phyloP scores from a whole-genome alignment of 192 early-diverging fungal genomes.

The Podila clonocystis region DNA sequence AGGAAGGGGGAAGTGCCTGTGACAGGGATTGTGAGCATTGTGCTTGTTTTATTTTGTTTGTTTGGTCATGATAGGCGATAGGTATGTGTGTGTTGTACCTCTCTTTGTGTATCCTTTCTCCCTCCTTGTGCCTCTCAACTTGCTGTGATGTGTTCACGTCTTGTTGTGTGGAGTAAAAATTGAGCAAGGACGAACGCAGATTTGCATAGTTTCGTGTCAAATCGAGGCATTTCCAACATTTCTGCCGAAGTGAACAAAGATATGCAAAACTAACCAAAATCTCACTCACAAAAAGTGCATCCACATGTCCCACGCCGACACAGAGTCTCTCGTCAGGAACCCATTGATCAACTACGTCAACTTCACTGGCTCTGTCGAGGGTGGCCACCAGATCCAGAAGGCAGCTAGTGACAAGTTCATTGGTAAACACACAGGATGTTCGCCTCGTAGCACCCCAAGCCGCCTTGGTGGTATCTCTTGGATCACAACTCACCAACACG shows the following conservation, averaged over 20 bases:
- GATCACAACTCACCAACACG: not conserved
- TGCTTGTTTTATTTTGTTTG: too few species aligned
- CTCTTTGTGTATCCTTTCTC: too few species aligned
- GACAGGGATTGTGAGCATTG: too few species aligned
- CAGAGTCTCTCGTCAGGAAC: slow-evolving; percentile 63
- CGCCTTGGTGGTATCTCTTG: not conserved
- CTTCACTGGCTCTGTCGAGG: slow-evolving; percentile 83
- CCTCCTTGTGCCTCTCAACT: too few species aligned
- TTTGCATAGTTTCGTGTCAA: not conserved
- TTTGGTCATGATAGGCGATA: too few species aligned
- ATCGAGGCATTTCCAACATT: not conserved
- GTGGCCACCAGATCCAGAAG: slow-evolving; percentile 70
- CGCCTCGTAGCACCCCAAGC: not conserved
- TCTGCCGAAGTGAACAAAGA: slow-evolving; percentile 3
- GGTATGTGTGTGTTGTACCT: too few species aligned
- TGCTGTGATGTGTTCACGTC: too few species aligned
- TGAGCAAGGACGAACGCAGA: too few species aligned
- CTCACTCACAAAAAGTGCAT: slow-evolving; percentile 45
- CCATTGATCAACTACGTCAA: slow-evolving; percentile 72
- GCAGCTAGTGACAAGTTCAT: slow-evolving; percentile 67
- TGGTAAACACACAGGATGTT: slow-evolving; percentile 44
- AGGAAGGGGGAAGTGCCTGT: too few species aligned
- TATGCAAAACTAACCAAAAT: not conserved
- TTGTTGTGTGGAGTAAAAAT: too few species aligned
- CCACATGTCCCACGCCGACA: slow-evolving; percentile 59